Conservation (phyloP, 805 yeast genomes). For the Candida coquimbonensis region DNA sequence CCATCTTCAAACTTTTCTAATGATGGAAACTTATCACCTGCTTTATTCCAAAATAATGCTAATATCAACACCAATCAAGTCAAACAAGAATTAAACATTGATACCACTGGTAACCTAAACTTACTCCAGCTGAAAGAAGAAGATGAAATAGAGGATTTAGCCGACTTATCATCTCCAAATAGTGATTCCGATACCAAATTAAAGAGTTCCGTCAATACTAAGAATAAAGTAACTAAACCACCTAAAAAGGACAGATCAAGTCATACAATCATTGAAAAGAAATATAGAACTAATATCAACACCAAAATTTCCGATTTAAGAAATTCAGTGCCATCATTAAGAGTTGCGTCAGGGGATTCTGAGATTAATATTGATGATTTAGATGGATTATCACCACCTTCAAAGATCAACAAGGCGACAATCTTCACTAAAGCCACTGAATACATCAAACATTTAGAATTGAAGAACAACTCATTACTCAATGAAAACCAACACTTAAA, state of each 20-base stretch:
- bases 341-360: slow-evolving; percentile 50
- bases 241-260: slow-evolving; percentile 50
- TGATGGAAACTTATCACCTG: slow-evolving; percentile 3
- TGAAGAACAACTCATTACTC: slow-evolving; percentile 30
- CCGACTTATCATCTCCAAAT: slow-evolving; percentile 1
- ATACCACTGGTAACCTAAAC: too few species aligned
- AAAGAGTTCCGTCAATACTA: neutral
- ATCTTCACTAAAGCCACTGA: slow-evolving; percentile 74
- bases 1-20: slow-evolving; percentile 2
- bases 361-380: slow-evolving; percentile 40
- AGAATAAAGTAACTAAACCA: slow-evolving; percentile 33
- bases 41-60: neutral
- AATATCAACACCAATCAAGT: neutral
- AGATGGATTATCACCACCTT: slow-evolving; percentile 72
- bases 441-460: slow-evolving; percentile 67
- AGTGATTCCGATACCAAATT: neutral
- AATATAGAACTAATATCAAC: slow-evolving; percentile 72
- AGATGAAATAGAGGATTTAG: slow-evolving; percentile 6
- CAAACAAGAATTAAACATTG: slow-evolving; percentile 1
- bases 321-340: slow-evolving; percentile 71
- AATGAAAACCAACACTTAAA: slow-evolving; percentile 47
- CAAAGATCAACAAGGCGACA: slow-evolving; percentile 71
- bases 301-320: slow-evolving; percentile 60
- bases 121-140: too few species aligned
- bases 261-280: slow-evolving; percentile 77